Evolutionary conservation across 1,284 basidiomycete genomes (phyloP).

Genomic region (Moesziomyces sp.): DNA sequence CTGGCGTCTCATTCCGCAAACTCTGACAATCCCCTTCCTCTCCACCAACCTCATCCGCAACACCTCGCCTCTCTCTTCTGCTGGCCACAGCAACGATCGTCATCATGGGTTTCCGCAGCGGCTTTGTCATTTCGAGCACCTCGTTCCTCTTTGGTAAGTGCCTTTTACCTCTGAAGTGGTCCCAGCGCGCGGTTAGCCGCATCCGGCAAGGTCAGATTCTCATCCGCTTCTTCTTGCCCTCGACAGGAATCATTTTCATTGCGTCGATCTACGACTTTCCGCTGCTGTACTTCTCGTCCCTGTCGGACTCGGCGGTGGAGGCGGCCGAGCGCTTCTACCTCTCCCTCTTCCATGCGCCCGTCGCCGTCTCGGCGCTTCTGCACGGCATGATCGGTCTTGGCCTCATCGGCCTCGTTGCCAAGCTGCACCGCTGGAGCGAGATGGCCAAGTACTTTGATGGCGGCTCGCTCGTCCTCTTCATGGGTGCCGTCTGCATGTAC

Average conservation of each 20-base stretch:
- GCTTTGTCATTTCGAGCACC: slow-evolving; percentile 61
- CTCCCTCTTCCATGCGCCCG: slow-evolving; percentile 55
- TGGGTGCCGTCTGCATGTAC: slow-evolving; percentile 65
- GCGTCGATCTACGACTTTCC: slow-evolving; percentile 64
- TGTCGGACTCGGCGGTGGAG: slow-evolving; percentile 28
- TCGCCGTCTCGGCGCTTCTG: slow-evolving; percentile 57
- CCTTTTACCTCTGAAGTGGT: not conserved
- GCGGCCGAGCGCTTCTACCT: slow-evolving; percentile 64
- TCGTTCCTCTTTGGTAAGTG: slow-evolving; percentile 60
- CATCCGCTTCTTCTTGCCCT: not conserved
- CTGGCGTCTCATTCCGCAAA: not conserved
- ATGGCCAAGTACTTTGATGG: slow-evolving; percentile 67
- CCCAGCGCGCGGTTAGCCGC: too few species aligned
- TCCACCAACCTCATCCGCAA: not conserved
- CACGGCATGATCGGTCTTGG: slow-evolving; percentile 65
- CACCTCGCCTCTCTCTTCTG: not conserved
- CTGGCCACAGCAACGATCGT: not conserved
- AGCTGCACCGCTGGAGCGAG: slow-evolving; percentile 65
- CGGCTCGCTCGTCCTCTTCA: slow-evolving; percentile 58
- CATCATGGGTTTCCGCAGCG: slow-evolving; percentile 67
- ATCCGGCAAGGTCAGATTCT: not conserved
- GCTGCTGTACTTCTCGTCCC: slow-evolving; percentile 52
- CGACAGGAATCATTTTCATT: slow-evolving; percentile 61
- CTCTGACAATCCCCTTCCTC: not conserved
- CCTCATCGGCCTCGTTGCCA: slow-evolving; percentile 60